Evolutionary conservation across 2,329 filamentous ascomycete genomes (phyloP), one percentile per base, ranked within the genome.

Genomic region (Stemphylium beticola): DNA sequence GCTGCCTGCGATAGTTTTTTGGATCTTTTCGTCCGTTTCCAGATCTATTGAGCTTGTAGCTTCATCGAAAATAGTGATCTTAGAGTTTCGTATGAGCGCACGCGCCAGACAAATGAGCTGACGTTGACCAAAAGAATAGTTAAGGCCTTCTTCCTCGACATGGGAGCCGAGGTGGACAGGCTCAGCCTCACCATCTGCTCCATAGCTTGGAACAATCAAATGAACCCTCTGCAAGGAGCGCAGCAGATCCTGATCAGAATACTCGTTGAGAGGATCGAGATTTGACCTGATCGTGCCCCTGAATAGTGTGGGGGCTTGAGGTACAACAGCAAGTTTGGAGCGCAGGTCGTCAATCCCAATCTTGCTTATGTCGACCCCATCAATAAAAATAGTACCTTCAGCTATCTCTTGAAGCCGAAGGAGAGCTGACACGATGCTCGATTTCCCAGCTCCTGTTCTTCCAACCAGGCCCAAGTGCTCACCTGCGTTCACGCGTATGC

Each of bases 81-180:
- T 74, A 3, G 82, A 82, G 39, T 84, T 77, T 5, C 78, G 75
- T 22, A 87, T 77, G 11, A 87, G 71, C 14, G 68, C 68, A 9
- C 83, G 75, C 0, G 84, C 84, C 2, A 87, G 74, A 9, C 82
- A 82, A 34, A 87, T 73, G 2, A 84, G 76, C 63, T 87, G 84
- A 8, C 50, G 45, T 78, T 98, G 93, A 4, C 93, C 93, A 12
- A 97, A 87, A 0, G 91, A 96, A 11, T 20, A 37, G 12, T 33
- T 49, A 3, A 4, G 12, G 3, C 20, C 18, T 17, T 37, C 46
- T 9, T 31, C 17, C 18, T 32, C 26, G 18, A 43, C 32, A 3
- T 26, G 40, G 26, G 26, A 29, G 9, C 20, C n/a, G 26, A 43
- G 40, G 9, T 31, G 10, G 26, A 24, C 29, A 18, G 26, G 26